phyloP scores from a whole-genome alignment of 2,329 filamentous ascomycete genomes.

The Neofusicoccum sp. region DNA sequence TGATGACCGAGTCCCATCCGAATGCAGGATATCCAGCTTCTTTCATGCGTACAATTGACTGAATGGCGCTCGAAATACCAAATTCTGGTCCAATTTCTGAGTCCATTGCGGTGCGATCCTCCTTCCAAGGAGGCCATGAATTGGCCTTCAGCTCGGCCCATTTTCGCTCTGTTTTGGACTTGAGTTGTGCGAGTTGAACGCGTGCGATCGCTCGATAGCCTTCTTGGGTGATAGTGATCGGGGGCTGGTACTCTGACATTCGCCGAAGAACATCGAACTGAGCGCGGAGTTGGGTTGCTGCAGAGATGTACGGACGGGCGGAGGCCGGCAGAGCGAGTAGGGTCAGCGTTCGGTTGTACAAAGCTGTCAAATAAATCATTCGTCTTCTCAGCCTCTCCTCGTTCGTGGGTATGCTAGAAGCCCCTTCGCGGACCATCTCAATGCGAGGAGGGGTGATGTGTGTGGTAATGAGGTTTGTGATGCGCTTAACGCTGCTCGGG shows the following conservation, averaged over 20 bases:
- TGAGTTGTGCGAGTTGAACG: conserved; percentile 58
- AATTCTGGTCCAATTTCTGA: conserved; percentile 55
- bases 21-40: conserved; percentile 57
- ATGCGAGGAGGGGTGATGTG: conserved; percentile 25
- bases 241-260: conserved; percentile 56
- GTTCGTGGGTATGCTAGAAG: background rate
- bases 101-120: conserved; percentile 60
- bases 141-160: conserved; percentile 60
- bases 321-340: conserved; percentile 50
- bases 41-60: conserved; percentile 55
- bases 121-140: conserved; percentile 66
- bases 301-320: conserved; percentile 50
- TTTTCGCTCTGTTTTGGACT: conserved; percentile 54
- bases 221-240: conserved; percentile 54
- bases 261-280: conserved; percentile 57
- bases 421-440: background rate
- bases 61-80: conserved; percentile 56
- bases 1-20: conserved; percentile 54
- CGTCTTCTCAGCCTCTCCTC: background rate
- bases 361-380: conserved; percentile 29
- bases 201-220: conserved; percentile 58
- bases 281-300: conserved; percentile 53
- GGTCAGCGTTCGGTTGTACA: conserved; percentile 51
- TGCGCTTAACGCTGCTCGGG: conserved; percentile 46
- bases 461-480: conserved; percentile 40